Evolutionary conservation across 495 filamentous ascomycete genomes (phyloP).

Genomic region (Aspergillus kassunensis): DNA sequence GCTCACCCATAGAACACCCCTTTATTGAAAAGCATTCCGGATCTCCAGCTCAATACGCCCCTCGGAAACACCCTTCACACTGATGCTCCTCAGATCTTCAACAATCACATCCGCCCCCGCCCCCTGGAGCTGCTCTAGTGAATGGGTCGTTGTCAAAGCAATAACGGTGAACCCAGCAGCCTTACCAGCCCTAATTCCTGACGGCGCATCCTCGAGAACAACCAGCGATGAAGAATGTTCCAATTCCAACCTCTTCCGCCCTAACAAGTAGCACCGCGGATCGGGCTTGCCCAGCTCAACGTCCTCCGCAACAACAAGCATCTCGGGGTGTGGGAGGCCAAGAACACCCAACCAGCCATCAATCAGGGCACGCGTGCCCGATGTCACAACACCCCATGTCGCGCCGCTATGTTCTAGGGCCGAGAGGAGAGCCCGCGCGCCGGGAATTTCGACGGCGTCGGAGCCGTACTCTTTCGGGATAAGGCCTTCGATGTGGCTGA

Average conservation of each 20-base stretch:
- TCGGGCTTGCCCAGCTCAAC: conserved; percentile 81
- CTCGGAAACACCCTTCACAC: conserved; percentile 47
- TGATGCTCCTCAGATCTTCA: conserved; percentile 69
- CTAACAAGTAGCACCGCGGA: conserved; percentile 78
- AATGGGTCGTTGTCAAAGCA: conserved; percentile 83
- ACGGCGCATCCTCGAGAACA: conserved; percentile 89
- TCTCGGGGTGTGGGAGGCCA: conserved; percentile 64
- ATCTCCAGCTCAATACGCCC: conserved; percentile 55
- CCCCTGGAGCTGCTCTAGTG: conserved; percentile 60
- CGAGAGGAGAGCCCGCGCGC: conserved; percentile 54
- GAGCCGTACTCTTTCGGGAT: conserved; percentile 72
- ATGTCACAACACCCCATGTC: conserved; percentile 91
- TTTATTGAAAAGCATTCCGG: conserved; percentile 40
- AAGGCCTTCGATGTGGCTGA: conserved; percentile 69
- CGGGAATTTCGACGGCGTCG: conserved; percentile 80
- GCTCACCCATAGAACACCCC: neutral
- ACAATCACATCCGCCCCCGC: conserved; percentile 89
- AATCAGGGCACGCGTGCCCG: conserved; percentile 76
- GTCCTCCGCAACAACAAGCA: conserved; percentile 81
- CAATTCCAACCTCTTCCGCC: conserved; percentile 59
- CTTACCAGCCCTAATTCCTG: conserved; percentile 85
- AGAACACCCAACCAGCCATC: conserved; percentile 82
- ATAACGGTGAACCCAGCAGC: conserved; percentile 85
- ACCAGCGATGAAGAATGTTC: conserved; percentile 53
- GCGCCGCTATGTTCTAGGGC: conserved; percentile 53